These are phyloP conservation scores for Xylaria hypoxylon DNA, from an alignment of 2,329 filamentous ascomycete genomes.

Conservation along the genomic window DNA sequence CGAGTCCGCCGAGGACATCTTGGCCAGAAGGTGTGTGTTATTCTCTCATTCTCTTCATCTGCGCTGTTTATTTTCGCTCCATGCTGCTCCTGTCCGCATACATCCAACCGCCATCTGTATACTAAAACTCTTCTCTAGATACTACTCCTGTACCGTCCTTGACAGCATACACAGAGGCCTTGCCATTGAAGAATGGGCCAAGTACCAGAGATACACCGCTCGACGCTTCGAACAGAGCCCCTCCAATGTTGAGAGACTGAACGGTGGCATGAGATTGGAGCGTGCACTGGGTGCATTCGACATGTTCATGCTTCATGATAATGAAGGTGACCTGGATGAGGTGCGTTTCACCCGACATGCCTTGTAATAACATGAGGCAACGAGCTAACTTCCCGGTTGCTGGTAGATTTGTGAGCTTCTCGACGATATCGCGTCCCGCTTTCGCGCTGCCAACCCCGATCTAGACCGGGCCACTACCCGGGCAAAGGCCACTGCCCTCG, in stretches of 20 bases:
- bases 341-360: slow-evolving; percentile 54
- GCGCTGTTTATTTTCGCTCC: neutral
- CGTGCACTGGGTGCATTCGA: slow-evolving; percentile 85
- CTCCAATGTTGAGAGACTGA: slow-evolving; percentile 53
- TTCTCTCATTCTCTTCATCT: neutral
- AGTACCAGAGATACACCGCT: slow-evolving; percentile 57
- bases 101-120: neutral
- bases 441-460: slow-evolving; percentile 64
- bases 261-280: slow-evolving; percentile 71
- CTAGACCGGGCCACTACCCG: slow-evolving; percentile 71
- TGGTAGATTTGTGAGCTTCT: slow-evolving; percentile 71
- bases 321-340: slow-evolving; percentile 78
- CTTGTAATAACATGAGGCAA: neutral
- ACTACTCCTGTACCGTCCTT: slow-evolving; percentile 79
- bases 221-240: slow-evolving; percentile 42
- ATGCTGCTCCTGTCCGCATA: neutral
- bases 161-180: slow-evolving; percentile 83
- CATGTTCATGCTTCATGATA: slow-evolving; percentile 83
- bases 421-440: slow-evolving; percentile 69
- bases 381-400: neutral
- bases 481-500: slow-evolving; percentile 74
- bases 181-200: slow-evolving; percentile 82
- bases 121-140: slow-evolving; percentile 56
- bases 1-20: slow-evolving; percentile 74
- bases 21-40: slow-evolving; percentile 67